These are phyloP conservation scores for Colletotrichum spinosum DNA, from an alignment of 2,329 filamentous ascomycete species.

Conservation along the genomic window DNA sequence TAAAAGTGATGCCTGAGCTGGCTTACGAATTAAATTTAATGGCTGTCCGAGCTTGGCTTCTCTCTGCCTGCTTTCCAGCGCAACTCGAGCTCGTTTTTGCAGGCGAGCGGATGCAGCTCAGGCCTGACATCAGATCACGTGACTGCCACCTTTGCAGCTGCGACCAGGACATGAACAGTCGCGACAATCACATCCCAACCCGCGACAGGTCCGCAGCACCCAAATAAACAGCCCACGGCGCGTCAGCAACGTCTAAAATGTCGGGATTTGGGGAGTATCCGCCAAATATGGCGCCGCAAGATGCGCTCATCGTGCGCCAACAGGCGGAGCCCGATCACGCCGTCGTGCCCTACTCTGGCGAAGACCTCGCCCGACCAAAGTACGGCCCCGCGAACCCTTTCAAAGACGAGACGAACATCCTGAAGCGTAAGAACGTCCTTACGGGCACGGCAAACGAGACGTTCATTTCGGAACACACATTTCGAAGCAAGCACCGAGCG, in stretches of 20 bases:
- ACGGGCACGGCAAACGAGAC: slow-evolving; percentile 92
- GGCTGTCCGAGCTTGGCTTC: no score
- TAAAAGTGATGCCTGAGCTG: no score
- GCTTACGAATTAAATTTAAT: no score
- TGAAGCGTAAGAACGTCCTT: slow-evolving; percentile 84
- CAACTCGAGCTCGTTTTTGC: background rate
- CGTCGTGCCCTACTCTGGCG: slow-evolving; percentile 75
- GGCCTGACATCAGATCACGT: slow-evolving; percentile 38
- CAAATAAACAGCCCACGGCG: slow-evolving; percentile 24
- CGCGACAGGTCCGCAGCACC: slow-evolving; percentile 27
- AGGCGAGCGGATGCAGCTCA: slow-evolving; percentile 2
- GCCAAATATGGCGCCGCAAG: slow-evolving; percentile 74
- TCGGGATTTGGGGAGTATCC: slow-evolving; percentile 72
- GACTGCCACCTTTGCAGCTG: slow-evolving; percentile 23
- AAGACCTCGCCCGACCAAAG: slow-evolving; percentile 74
- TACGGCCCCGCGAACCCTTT: slow-evolving; percentile 82
- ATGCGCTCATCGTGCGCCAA: slow-evolving; percentile 71
- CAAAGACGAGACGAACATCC: slow-evolving; percentile 67
- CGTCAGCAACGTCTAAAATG: slow-evolving; percentile 55
- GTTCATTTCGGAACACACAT: slow-evolving; percentile 89
- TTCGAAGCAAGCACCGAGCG: slow-evolving; percentile 87
- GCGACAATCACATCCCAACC: slow-evolving; percentile 10
- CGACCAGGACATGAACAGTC: slow-evolving; percentile 20
- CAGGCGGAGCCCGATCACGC: slow-evolving; percentile 68
- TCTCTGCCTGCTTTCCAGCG: no score